These are phyloP conservation scores for Plasmodium yoelii DNA, from an alignment of 169 alveolate species.

Conservation along the genomic window DNA sequence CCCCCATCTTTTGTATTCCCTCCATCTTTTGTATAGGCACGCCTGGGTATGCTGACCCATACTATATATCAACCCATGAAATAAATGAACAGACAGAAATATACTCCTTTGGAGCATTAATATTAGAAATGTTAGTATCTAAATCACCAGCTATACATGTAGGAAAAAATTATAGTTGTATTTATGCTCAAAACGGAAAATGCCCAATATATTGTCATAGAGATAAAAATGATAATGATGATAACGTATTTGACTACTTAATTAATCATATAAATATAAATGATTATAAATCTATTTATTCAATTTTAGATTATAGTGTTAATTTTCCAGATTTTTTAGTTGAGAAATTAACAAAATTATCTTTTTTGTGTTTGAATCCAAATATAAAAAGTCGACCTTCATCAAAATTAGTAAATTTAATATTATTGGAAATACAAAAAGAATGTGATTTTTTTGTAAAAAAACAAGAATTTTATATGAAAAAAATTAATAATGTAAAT, in stretches of 20 bases:
- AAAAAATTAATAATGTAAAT: slow-evolving; percentile 22
- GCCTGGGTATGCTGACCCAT: slow-evolving; percentile 74
- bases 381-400: slow-evolving; percentile 64
- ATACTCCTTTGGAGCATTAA: slow-evolving; percentile 67
- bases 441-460: slow-evolving; percentile 56
- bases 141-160: slow-evolving; percentile 72
- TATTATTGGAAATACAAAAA: slow-evolving; percentile 54
- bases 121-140: slow-evolving; percentile 63
- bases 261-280: slow-evolving; percentile 60
- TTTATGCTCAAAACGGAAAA: slow-evolving; percentile 34
- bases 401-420: slow-evolving; percentile 54
- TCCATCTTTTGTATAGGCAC: slow-evolving; percentile 12
- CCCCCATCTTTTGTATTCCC: not conserved
- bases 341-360: slow-evolving; percentile 50
- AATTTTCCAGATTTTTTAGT: slow-evolving; percentile 64
- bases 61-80: slow-evolving; percentile 70
- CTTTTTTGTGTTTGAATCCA: slow-evolving; percentile 56
- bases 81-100: slow-evolving; percentile 74
- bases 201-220: slow-evolving; percentile 41
- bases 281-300: slow-evolving; percentile 58
- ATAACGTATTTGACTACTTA: slow-evolving; percentile 53
- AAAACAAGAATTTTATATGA: slow-evolving; percentile 13
- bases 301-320: slow-evolving; percentile 57
- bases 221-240: slow-evolving; percentile 55
- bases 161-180: slow-evolving; percentile 56